A percentile compares a stretch with the other conserved stretches of the same genome.
These are phyloP conservation scores for Epithele typhae DNA, from an alignment of 768 basidiomycete genomes.

Conservation along the genomic window DNA sequence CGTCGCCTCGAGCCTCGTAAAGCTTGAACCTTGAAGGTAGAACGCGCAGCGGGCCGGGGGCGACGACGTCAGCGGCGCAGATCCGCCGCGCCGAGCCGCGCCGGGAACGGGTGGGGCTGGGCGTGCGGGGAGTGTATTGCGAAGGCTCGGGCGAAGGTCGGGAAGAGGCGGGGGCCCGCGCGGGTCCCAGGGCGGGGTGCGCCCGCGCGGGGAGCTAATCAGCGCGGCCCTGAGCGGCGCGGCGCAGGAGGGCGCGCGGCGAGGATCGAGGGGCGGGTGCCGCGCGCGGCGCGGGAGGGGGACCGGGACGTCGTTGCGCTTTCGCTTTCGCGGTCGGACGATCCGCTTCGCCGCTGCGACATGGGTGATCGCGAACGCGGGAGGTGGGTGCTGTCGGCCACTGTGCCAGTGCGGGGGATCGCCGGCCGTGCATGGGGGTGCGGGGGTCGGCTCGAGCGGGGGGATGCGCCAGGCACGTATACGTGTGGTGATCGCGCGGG, in stretches of 20 bases:
- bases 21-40: too few species aligned
- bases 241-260: constrained; percentile 4
- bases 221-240: constrained; percentile 7
- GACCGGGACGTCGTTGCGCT: background rate
- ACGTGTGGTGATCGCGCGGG: too few species aligned
- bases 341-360: background rate
- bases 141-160: background rate
- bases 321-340: background rate
- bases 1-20: too few species aligned
- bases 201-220: constrained; percentile 7
- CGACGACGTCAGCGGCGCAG: too few species aligned
- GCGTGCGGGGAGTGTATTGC: too few species aligned
- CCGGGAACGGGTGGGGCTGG: too few species aligned
- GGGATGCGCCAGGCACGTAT: too few species aligned
- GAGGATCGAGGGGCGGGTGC: constrained; percentile 3
- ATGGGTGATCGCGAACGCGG: background rate
- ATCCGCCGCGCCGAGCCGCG: too few species aligned
- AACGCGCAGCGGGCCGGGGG: too few species aligned
- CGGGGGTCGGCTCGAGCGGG: too few species aligned
- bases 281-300: constrained; percentile 1
- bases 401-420: background rate
- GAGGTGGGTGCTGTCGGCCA: background rate
- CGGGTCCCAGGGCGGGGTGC: background rate
- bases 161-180: background rate
- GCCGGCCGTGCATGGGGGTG: too few species aligned